A percentile compares a stretch with the other conserved stretches of the same genome.
Conservation (phyloP, 805 yeast genomes). For the Monosporozyma aerobia region DNA sequence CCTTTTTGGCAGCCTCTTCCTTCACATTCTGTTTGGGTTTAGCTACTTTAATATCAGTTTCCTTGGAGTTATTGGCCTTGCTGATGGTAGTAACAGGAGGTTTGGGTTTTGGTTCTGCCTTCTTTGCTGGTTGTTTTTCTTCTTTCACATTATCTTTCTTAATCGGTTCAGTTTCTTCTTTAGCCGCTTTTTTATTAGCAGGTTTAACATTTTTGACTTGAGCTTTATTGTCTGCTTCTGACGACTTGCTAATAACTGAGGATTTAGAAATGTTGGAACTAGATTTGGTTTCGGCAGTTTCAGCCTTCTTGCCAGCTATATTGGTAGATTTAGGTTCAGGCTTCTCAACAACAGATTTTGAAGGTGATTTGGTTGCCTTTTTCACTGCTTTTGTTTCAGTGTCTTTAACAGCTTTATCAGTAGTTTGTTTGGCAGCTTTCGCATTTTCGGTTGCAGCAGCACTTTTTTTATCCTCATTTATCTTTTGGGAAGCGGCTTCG, state of each 20-base stretch:
- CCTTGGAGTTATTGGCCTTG: not conserved
- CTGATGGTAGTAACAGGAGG: not conserved
- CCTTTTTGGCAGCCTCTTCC: not conserved
- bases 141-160: not conserved
- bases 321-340: not conserved
- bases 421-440: not conserved
- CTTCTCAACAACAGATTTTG: not conserved
- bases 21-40: not conserved
- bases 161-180: not conserved
- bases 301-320: not conserved
- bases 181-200: not conserved
- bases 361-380: not conserved
- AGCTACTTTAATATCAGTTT: not conserved
- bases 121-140: not conserved
- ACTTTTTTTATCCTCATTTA: not conserved
- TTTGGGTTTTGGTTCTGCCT: not conserved
- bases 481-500: not conserved
- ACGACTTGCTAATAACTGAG: not conserved
- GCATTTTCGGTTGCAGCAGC: not conserved
- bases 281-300: not conserved
- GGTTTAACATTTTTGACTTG: not conserved
- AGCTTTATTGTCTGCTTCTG: not conserved
- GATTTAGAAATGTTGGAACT: not conserved
- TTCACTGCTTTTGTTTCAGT: not conserved
- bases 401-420: not conserved